Evolutionary conservation across 345 rosid genomes (phyloP).

Genomic region (Camelina neglecta): DNA sequence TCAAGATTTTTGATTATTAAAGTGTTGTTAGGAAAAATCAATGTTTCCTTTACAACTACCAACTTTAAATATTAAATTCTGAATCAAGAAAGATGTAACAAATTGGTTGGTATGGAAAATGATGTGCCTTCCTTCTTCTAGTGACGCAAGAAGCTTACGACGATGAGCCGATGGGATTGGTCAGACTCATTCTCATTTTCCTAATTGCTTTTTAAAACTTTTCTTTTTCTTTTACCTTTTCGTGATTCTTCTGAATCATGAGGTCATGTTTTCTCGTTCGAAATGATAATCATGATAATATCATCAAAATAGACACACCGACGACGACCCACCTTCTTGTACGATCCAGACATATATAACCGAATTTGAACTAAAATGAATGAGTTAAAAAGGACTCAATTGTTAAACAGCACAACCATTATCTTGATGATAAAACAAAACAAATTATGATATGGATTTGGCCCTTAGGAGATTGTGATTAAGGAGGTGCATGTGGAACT

Average conservation of each 20-base stretch:
- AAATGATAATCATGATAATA: too few species aligned
- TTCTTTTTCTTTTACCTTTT: neutral
- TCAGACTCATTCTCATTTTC: constrained; percentile 34
- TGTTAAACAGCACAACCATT: too few species aligned
- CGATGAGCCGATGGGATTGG: constrained; percentile 34
- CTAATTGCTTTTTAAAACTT: neutral
- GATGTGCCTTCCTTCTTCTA: constrained; percentile 15
- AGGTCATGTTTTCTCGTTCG: neutral
- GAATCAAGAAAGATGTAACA: constrained; percentile 36
- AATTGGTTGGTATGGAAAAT: constrained; percentile 26
- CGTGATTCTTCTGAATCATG: neutral
- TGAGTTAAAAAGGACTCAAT: too few species aligned
- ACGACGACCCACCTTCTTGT: too few species aligned
- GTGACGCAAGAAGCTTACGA: constrained; percentile 41
- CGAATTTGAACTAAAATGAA: too few species aligned
- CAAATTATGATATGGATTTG: neutral
- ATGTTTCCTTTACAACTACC: constrained; percentile 20
- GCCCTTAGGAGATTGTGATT: neutral
- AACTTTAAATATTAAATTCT: constrained; percentile 17
- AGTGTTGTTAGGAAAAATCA: constrained; percentile 37
- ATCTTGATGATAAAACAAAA: neutral
- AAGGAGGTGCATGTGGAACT: constrained; percentile 33
- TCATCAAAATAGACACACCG: too few species aligned
- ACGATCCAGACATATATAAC: too few species aligned
- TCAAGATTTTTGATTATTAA: neutral